Percentiles rank a stretch among this genome's conserved stretches.
phyloP scores from a whole-genome alignment of 108 stramenopile genomes.

The Schizochytrium sp. region DNA sequence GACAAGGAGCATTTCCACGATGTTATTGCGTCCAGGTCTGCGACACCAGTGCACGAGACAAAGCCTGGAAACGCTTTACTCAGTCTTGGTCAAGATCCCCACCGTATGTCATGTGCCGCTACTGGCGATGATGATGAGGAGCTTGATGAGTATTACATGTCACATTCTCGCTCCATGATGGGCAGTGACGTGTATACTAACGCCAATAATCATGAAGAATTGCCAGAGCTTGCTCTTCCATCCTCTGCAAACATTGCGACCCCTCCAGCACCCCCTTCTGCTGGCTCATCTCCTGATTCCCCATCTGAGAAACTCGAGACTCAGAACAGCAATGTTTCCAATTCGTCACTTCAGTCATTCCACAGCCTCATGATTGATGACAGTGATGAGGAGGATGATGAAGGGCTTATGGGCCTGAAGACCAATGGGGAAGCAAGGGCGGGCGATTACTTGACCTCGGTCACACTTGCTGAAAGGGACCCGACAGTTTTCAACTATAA shows the following conservation, averaged over 20 bases:
- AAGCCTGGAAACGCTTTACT: no score
- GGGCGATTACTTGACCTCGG: background rate
- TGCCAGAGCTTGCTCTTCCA: background rate
- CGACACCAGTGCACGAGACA: no score
- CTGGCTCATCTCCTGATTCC: no score
- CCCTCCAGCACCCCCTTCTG: no score
- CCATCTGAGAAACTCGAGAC: background rate
- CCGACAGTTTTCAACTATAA: background rate
- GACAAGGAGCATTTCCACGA: no score
- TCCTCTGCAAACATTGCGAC: no score
- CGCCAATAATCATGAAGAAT: background rate
- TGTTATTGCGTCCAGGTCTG: no score
- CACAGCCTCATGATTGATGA: conserved; percentile 23
- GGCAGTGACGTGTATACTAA: background rate
- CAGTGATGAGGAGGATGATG: background rate
- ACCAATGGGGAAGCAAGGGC: background rate
- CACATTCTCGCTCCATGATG: background rate
- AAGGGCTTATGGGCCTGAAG: background rate
- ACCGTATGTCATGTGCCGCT: no score
- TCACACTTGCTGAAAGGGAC: no score
- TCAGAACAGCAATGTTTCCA: background rate
- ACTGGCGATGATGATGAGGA: background rate
- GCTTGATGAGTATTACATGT: background rate
- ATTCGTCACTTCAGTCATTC: background rate
- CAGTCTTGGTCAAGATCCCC: no score